A percentile compares a stretch with the other conserved stretches of the same genome.
Conservation (phyloP, 2,329 filamentous ascomycete species). For the Xylariaceae sp. region DNA sequence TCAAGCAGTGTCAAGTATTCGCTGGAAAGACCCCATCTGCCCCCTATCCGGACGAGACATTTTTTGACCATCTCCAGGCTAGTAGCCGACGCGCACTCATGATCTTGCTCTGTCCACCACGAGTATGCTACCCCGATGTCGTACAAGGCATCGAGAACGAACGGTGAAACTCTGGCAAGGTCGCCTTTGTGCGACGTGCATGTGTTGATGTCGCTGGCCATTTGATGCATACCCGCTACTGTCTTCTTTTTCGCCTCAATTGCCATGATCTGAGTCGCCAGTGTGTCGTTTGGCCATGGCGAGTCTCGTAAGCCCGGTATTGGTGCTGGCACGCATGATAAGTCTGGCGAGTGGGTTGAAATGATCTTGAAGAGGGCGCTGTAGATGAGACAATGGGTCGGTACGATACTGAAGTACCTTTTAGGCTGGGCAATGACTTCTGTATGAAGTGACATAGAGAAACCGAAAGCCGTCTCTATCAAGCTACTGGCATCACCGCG, state of each 20-base stretch:
- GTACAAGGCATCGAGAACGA: slow-evolving; percentile 18
- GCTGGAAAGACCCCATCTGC: slow-evolving; percentile 13
- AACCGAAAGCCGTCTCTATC: slow-evolving; percentile 11
- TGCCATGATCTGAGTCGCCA: slow-evolving; percentile 8
- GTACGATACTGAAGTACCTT: slow-evolving; percentile 12
- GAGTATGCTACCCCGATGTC: slow-evolving; percentile 1
- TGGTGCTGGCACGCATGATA: background rate
- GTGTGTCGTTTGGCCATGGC: slow-evolving; percentile 3
- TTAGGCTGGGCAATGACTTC: slow-evolving; percentile 8
- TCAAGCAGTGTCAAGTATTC: slow-evolving; percentile 11
- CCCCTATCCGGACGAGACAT: slow-evolving; percentile 9
- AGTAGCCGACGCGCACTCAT: background rate
- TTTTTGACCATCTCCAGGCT: slow-evolving; percentile 6
- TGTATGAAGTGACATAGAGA: slow-evolving; percentile 6
- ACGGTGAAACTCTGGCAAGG: slow-evolving; percentile 13
- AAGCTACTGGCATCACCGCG: slow-evolving; percentile 16
- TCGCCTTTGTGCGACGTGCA: slow-evolving; percentile 7
- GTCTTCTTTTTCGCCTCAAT: slow-evolving; percentile 9
- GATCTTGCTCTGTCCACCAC: background rate
- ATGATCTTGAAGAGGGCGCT: slow-evolving; percentile 12
- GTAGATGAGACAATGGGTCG: slow-evolving; percentile 9
- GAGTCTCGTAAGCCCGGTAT: background rate
- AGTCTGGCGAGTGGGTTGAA: background rate
- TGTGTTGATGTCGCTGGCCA: slow-evolving; percentile 8
- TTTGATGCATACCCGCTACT: slow-evolving; percentile 7